Evolutionary conservation across 768 basidiomycete species (phyloP).

Genomic region (Clavulina sp.): DNA sequence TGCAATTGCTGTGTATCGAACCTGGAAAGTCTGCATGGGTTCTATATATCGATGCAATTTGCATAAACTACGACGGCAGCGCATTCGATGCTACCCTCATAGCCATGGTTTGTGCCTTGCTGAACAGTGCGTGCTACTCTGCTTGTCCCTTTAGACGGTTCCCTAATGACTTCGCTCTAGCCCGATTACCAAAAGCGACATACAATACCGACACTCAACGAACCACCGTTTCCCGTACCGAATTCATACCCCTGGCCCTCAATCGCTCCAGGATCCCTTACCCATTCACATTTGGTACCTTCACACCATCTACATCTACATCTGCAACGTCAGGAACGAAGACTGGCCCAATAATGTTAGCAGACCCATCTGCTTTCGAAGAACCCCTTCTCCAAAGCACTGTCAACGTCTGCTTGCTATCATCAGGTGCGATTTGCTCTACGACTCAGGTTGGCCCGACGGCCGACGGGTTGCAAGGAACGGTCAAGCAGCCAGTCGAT

Average conservation of each 20-base stretch:
- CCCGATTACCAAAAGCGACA: constrained; percentile 48
- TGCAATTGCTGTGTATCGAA: constrained; percentile 59
- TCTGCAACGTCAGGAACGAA: background rate
- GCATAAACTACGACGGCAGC: constrained; percentile 97
- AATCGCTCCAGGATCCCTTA: constrained; percentile 29
- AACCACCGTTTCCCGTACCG: constrained; percentile 42
- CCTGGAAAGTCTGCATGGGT: constrained; percentile 74
- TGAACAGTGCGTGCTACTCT: background rate
- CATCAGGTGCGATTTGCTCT: constrained; percentile 29
- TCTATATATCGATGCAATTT: constrained; percentile 86
- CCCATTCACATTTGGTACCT: constrained; percentile 52
- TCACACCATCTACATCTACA: constrained; percentile 30
- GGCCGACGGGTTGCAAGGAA: too few relatives aligned
- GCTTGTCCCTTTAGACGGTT: background rate
- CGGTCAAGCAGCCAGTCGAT: too few relatives aligned
- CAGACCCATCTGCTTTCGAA: constrained; percentile 84
- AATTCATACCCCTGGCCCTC: constrained; percentile 26
- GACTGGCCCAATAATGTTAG: constrained; percentile 42
- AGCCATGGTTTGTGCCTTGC: constrained; percentile 70
- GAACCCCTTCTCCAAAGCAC: constrained; percentile 65
- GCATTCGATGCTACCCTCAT: constrained; percentile 79
- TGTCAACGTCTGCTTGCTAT: constrained; percentile 43
- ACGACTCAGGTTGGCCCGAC: constrained; percentile 46
- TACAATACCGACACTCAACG: constrained; percentile 50
- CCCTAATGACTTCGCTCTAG: constrained; percentile 21